Conservation (phyloP, 2,329 filamentous ascomycete species). For the Botrytis elliptica region DNA sequence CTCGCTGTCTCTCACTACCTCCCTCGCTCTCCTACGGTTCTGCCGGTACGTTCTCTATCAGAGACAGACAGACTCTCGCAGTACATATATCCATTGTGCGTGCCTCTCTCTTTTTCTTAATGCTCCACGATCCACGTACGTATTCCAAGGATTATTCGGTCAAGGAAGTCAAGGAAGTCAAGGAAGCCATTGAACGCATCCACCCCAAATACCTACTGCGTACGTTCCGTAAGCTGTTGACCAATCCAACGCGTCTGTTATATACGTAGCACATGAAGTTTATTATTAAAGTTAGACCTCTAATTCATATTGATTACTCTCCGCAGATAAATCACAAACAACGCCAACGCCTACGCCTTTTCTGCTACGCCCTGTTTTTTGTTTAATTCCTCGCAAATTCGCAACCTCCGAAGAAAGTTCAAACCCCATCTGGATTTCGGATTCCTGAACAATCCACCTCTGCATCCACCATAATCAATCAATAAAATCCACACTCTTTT, state of each 20-base stretch:
- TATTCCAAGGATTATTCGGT: slow-evolving; percentile 9
- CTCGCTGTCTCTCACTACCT: not conserved
- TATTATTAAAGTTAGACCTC: slow-evolving; percentile 3
- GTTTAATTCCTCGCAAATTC: slow-evolving; percentile 8
- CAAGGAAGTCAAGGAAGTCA: not conserved
- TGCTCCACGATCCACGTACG: slow-evolving; percentile 12
- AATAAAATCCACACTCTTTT: slow-evolving; percentile 19
- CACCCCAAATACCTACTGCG: not conserved
- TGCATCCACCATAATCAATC: slow-evolving; percentile 7
- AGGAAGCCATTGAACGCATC: slow-evolving; percentile 8
- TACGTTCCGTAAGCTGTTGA: slow-evolving; percentile 12
- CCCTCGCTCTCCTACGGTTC: not conserved
- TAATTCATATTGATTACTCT: slow-evolving; percentile 9
- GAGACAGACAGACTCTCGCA: not conserved
- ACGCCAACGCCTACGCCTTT: slow-evolving; percentile 17
- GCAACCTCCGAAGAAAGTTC: slow-evolving; percentile 8
- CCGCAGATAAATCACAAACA: slow-evolving; percentile 13
- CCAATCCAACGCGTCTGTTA: slow-evolving; percentile 21
- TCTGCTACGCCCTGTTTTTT: not conserved
- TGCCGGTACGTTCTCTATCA: not conserved
- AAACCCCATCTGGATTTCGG: slow-evolving; percentile 5
- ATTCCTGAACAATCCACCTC: slow-evolving; percentile 4
- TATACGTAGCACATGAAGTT: slow-evolving; percentile 7
- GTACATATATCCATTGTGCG: not conserved
- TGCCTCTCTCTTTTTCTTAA: not conserved